Evolutionary conservation across 805 yeast genomes (phyloP), one percentile per base, ranked within the genome.

Genomic region (Candida ipomoeae): DNA sequence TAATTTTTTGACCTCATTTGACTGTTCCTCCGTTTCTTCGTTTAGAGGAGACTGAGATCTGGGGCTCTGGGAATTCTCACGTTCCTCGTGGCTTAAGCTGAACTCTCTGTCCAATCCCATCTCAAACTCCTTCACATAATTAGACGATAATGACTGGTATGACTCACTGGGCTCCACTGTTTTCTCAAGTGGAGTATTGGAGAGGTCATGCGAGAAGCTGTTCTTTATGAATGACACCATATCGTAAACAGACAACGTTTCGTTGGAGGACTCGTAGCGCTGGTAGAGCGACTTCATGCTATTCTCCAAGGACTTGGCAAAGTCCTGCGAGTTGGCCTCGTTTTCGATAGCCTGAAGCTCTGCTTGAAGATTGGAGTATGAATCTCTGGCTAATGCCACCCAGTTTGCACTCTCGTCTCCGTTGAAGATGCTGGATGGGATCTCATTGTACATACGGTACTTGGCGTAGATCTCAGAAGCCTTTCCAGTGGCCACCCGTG

Each of bases 121-220:
- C n/a, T 62, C 55, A 44, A 72, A 70, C 29, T 63, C 64, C 6
- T 56, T 56, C 26, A 66, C 64, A 39, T 58, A 53, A 40, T 65
- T 62, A 8, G 74, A 64, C 0, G 65, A 55, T 23, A 64, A 50
- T 5, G 73, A 67, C 34, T 58, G 62, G 14, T 50, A 44, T 7
- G 69, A 65, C 8, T 40, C 56, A 1, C 63, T 64, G 32, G 47
- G 43, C 31, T 44, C 36, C 7, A 4, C 13, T 6, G 29, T 18
- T 17, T 32, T 17, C 5, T 29, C 45, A 6, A 21, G 29, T 20
- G 20, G 18, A 18, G 7, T 32, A 11, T 23, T 11, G 7, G 26
- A 26, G 11, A 40, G 15, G 14, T 44, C 54, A 17, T 23, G 38
- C 3, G 37, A 33, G 17, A 40, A 40, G 35, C 39, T 35, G 31